Evolutionary conservation across 1,139 yeast species (phyloP).

Genomic region (Meyerozyma athensensis): DNA sequence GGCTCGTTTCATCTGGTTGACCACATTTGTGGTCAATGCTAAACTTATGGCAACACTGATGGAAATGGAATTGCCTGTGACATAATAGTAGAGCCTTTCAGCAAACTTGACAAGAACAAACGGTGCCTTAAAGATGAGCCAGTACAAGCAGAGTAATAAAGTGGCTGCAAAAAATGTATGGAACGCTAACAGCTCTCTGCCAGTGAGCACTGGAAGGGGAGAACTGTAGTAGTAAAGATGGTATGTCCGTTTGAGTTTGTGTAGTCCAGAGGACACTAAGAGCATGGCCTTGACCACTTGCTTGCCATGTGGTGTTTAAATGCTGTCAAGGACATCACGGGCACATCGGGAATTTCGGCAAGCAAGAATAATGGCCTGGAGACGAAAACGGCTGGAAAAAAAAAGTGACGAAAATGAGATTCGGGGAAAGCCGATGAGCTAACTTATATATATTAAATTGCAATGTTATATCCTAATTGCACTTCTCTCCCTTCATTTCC

Average conservation of each 20-base stretch:
- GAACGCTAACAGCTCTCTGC: conserved; percentile 19
- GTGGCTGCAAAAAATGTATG: conserved; percentile 15
- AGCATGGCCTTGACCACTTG: neutral
- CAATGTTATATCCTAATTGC: too few species aligned
- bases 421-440: too few species aligned
- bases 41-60: conserved; percentile 8
- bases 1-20: neutral
- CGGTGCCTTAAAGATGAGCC: conserved; percentile 15
- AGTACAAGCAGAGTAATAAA: conserved; percentile 16
- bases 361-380: too few species aligned
- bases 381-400: too few species aligned
- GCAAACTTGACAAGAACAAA: conserved; percentile 11
- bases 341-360: too few species aligned
- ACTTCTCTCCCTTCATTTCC: too few species aligned
- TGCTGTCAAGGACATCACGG: neutral
- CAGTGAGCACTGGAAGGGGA: conserved; percentile 27
- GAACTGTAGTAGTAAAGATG: conserved; percentile 22
- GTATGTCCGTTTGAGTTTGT: conserved; percentile 15
- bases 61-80: conserved; percentile 17
- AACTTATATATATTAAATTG: too few species aligned
- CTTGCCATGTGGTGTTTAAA: neutral
- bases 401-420: too few species aligned
- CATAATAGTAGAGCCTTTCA: conserved; percentile 16
- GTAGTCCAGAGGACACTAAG: neutral
- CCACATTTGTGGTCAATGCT: neutral